These are phyloP conservation scores for Echria macrotheca DNA, from an alignment of 495 filamentous ascomycete species.

Conservation along the genomic window DNA sequence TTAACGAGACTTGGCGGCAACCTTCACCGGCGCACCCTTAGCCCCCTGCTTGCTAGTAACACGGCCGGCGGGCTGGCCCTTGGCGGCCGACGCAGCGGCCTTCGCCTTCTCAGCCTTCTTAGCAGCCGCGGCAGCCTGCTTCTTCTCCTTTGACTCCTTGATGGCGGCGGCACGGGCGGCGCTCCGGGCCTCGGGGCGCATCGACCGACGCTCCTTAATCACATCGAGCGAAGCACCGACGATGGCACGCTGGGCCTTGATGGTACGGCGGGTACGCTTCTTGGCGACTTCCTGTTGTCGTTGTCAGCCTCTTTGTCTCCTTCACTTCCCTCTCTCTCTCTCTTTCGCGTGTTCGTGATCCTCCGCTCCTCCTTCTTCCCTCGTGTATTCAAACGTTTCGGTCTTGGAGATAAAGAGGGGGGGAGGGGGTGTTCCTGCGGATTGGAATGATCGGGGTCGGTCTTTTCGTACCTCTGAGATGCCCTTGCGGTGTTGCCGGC, in stretches of 20 bases:
- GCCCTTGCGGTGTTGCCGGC: conserved; percentile 99
- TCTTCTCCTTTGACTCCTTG: conserved; percentile 97
- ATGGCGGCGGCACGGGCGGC: conserved; percentile 89
- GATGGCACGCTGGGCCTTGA: conserved; percentile 98
- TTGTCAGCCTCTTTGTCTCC: too few species aligned
- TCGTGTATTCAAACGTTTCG: neutral
- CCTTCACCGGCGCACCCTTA: conserved; percentile 84
- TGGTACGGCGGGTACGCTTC: conserved; percentile 95
- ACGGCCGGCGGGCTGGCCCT: conserved; percentile 63
- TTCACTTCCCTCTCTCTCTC: too few species aligned
- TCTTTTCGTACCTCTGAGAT: conserved; percentile 88
- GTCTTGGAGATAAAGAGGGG: too few species aligned
- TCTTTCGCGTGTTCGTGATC: too few species aligned
- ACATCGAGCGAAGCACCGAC: conserved; percentile 98
- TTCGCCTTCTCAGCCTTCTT: conserved; percentile 99
- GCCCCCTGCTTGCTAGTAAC: conserved; percentile 95
- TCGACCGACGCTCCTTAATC: conserved; percentile 95
- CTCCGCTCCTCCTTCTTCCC: neutral
- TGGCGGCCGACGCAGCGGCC: conserved; percentile 64
- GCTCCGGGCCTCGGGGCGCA: conserved; percentile 89
- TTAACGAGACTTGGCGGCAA: conserved; percentile 85
- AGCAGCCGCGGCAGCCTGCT: conserved; percentile 70
- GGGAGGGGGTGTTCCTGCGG: too few species aligned
- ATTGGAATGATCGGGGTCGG: too few species aligned
- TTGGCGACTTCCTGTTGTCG: conserved; percentile 96